Evolutionary conservation across 352 stramenopile genomes (phyloP), one percentile per base, ranked within the genome.

Genomic region (Globisporangium splendens): DNA sequence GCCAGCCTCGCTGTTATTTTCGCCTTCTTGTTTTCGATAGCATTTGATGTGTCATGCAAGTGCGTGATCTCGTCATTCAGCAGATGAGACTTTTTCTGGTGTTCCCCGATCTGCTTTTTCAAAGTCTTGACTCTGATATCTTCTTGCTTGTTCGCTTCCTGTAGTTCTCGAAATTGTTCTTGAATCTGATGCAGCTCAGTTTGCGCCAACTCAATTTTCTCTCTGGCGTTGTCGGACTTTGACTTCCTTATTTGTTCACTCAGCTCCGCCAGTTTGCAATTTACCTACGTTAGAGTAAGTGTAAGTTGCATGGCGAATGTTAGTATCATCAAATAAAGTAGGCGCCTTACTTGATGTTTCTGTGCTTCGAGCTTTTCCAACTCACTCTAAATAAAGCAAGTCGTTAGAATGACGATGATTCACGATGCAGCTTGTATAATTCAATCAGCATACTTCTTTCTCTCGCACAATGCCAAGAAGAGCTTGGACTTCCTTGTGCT

Each of bases 391-490:
- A 17, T 2, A n/a, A 14, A 3, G 28, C 8, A n/a, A 8, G 28
- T 35, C 15, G 17, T 15, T 41, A 38, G 42, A 20, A 11, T 54
- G 8, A 18, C 15, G 8, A 24, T n/a, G 15, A 31, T 31, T 14
- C 15, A 8, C 2, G 18, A 39, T 17, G 3, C 13, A 38, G 14
- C 12, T 5, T n/a, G 11, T 4, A 12, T 17, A 21, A 18, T 12
- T n/a, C 3, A 15, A n/a, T 13, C 10, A 28, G 47, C 56, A 18
- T 24, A 64, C 58, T 55, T 64, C 50, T 50, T 64, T 59, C 24
- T 58, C 58, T 44, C 43, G 46, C 58, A 59, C n/a, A 20, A 39
- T 14, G 0, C 42, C 44, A 3, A 22, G 28, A 22, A 64, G 20
- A 8, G 18, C 20, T 14, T 50, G 58, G 28, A 59, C 20, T 20